A percentile compares a stretch with the other conserved stretches of the same genome.
Evolutionary conservation across 306 rosid species (phyloP).

Genomic region (Arachis stenosperma): DNA sequence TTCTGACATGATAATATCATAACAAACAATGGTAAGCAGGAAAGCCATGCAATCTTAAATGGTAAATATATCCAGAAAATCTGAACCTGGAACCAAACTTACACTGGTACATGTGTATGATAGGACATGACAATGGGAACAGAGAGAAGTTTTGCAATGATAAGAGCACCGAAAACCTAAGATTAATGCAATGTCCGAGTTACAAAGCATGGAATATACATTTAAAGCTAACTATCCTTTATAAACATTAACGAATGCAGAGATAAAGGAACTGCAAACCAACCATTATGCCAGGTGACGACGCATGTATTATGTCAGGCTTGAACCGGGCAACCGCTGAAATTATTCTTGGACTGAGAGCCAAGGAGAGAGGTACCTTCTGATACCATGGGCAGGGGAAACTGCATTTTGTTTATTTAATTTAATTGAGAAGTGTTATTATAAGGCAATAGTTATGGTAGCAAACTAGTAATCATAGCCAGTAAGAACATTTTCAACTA

Average conservation of each 20-base stretch:
- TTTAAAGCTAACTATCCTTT: constrained; percentile 11
- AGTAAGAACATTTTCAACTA: constrained; percentile 11
- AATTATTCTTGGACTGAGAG: constrained; percentile 98
- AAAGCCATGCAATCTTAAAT: neutral
- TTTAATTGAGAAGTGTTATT: constrained; percentile 26
- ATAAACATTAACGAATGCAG: neutral
- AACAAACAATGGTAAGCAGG: constrained; percentile 23
- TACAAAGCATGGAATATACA: constrained; percentile 20
- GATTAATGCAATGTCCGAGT: constrained; percentile 36
- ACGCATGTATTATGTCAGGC: constrained; percentile 99
- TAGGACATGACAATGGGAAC: constrained; percentile 99
- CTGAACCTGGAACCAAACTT: constrained; percentile 46
- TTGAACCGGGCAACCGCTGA: constrained; percentile 94
- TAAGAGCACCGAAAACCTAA: constrained; percentile 96
- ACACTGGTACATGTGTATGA: constrained; percentile 99
- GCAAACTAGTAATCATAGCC: constrained; percentile 23
- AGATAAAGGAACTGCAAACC: constrained; percentile 35
- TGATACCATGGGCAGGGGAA: constrained; percentile 93
- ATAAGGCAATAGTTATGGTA: constrained; percentile 6
- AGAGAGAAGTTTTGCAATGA: constrained; percentile 76
- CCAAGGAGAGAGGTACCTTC: constrained; percentile 96
- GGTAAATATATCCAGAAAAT: constrained; percentile 26
- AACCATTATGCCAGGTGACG: constrained; percentile 98
- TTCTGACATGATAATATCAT: constrained; percentile 11
- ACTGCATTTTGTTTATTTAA: constrained; percentile 55